Evolutionary conservation across 768 basidiomycete species (phyloP), one percentile per base, ranked within the genome.

Genomic region (Crucibulum laeve): DNA sequence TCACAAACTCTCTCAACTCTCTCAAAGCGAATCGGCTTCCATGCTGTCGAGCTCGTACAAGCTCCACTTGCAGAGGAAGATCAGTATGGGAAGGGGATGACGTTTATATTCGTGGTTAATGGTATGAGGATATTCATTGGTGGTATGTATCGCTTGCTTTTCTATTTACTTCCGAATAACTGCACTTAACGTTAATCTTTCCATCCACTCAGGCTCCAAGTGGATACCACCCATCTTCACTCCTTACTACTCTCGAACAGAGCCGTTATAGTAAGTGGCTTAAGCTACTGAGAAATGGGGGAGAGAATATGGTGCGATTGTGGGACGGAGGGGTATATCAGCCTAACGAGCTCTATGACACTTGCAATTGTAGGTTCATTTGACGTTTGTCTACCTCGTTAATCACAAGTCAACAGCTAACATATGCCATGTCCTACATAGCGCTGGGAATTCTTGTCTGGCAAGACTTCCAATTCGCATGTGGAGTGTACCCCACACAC

Each of bases 401-500:
- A n/a, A n/a, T n/a, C n/a, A n/a, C n/a, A n/a, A n/a, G n/a, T n/a
- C n/a, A n/a, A n/a, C n/a, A n/a, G n/a, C n/a, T n/a, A n/a, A n/a
- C n/a, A n/a, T 21, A 3, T 26, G 6, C 21, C 18, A 14, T 5
- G 11, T 3, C 22, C 5, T 37, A 25, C 22, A 30, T 47, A 71
- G 69, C 73, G 42, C 65, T 71, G 19, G 69, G 67, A 38, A 68
- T 95, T 28, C 69, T 94, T 10, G 90, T 94, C 11, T 95, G 91
- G 91, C 90, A 93, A 60, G 93, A 95, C 65, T 92, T 94, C 59
- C 83, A 87, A 70, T 94, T 95, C 56, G 88, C 86, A 4, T 94
- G 92, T 57, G 91, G 91, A 50, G 82, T 87, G 21, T 92, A 94
- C 58, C 91, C 92, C 2, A 90, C 89, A 0, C 80, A 92, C 57